phyloP scores from a whole-genome alignment of 805 yeast species.

The Yamadazyma akitaensis region DNA sequence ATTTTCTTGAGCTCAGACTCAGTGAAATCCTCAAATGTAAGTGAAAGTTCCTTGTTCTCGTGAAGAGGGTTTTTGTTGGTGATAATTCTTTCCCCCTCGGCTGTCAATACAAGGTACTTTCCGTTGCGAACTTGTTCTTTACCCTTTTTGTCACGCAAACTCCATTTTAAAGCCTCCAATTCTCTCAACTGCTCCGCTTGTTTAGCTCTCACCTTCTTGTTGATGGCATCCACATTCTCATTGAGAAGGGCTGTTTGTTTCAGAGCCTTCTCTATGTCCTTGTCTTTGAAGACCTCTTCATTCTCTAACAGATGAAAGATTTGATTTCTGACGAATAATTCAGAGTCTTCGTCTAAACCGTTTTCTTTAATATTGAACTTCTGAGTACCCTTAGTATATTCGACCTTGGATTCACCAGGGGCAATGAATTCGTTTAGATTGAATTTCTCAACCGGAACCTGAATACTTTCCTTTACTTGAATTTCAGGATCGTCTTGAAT shows the following conservation, averaged over 20 bases:
- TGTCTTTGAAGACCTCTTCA: slow-evolving; percentile 9
- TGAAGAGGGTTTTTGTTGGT: slow-evolving; percentile 41
- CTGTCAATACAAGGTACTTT: slow-evolving; percentile 28
- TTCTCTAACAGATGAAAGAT: slow-evolving; percentile 11
- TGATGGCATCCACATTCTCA: slow-evolving; percentile 41
- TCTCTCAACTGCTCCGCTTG: slow-evolving; percentile 47
- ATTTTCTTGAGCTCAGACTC: slow-evolving; percentile 33
- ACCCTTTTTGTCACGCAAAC: slow-evolving; percentile 28
- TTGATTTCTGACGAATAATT: slow-evolving; percentile 15
- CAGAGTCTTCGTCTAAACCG: slow-evolving; percentile 11
- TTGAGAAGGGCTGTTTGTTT: slow-evolving; percentile 23
- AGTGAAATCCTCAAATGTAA: slow-evolving; percentile 34
- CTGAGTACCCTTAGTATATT: slow-evolving; percentile 1
- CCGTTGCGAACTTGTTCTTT: slow-evolving; percentile 27
- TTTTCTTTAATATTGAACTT: slow-evolving; percentile 9
- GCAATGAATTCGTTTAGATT: slow-evolving; percentile 18
- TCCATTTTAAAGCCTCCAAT: slow-evolving; percentile 52
- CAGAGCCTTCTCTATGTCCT: slow-evolving; percentile 15
- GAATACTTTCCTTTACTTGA: slow-evolving; percentile 7
- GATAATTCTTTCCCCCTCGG: slow-evolving; percentile 32
- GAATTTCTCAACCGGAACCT: slow-evolving; percentile 17
- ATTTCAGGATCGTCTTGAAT: slow-evolving; percentile 5
- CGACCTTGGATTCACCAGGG: background rate
- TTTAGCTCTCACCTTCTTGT: slow-evolving; percentile 33
- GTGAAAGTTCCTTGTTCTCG: slow-evolving; percentile 39